Base-by-base conservation (phyloP, 768 basidiomycete species). In the Lactarius sanguifluus region DNA sequence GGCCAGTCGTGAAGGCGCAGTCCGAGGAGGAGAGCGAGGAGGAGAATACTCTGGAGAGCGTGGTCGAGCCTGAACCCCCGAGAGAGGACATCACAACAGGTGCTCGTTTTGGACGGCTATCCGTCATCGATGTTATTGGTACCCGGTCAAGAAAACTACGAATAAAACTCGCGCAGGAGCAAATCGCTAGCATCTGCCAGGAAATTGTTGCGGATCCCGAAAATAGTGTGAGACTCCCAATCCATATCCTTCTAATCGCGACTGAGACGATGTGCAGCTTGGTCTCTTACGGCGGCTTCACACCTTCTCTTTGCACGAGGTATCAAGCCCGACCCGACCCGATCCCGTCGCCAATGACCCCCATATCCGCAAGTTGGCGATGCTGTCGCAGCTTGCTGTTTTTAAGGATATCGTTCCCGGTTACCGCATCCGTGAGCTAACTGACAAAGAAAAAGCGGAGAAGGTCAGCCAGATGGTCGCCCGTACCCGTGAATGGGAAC, bases 401-500 rank as follows among this genome's bases (percentile, higher is more conserved):
- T 97, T 93, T 83, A 95, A 94, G 74, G 97, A 99, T 76, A 85
- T 98, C 69, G 88, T 98, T 50, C 97, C 97, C 30, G 94, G 94
- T 3, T 99, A 98, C 77, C 89, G 95, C 67, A 96, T 99, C 75
- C 93, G 97, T 61, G 78, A 87, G 20, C 81, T 98, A 54, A 95
- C 94, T 8, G 96, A 94, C 59, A 85, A 85, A 70, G 97, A 99
- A 77, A 93, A 91, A 76, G 80, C 87, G 4, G 94, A 95, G 76
- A 97, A 96, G 78, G 94, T 97, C 70, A 87, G 93, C 75, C 96
- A 98, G 77, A 88, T 92, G 80, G 95, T 99, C 9, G 82, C 88
- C 20, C 85, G 87, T 30, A 89, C 91, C 70, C 85, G 97, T 69
- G 97, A 98, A 73, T 98, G 90, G 85, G 97, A 99, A 75, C 94